These are phyloP conservation scores for Lolium multiflorum DNA, from an alignment of 176 grass and related monocot genomes.

Conservation along the genomic window DNA sequence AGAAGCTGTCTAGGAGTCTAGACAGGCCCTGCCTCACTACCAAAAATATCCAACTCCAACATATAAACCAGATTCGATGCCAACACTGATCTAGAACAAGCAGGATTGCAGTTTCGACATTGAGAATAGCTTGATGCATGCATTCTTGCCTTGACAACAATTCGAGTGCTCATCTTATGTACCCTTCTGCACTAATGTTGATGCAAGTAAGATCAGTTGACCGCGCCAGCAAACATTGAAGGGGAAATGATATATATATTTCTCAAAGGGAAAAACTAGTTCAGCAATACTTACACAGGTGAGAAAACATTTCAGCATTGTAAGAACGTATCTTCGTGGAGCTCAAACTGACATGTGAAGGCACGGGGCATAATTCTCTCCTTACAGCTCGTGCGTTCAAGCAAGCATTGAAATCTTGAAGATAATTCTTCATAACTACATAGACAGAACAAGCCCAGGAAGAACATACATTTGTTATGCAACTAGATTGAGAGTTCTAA, in stretches of 20 bases:
- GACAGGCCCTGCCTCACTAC: neutral
- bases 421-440: neutral
- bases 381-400: too few species aligned
- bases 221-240: neutral
- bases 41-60: neutral
- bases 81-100: neutral
- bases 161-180: conserved; percentile 10
- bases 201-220: conserved; percentile 10
- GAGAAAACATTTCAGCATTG: neutral
- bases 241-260: neutral
- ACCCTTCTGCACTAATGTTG: conserved; percentile 28
- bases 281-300: conserved; percentile 43
- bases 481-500: conserved; percentile 40
- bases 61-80: neutral
- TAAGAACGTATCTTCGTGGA: neutral
- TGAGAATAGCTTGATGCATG: neutral
- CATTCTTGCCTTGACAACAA: neutral
- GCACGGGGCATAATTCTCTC: too few species aligned
- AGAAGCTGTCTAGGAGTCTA: neutral
- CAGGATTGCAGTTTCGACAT: neutral
- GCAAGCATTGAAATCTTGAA: too few species aligned
- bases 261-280: neutral
- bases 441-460: neutral
- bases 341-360: neutral
- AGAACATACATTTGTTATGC: conserved; percentile 17